Percentiles rank a stretch among this genome's conserved stretches.
Conservation (phyloP, 2,329 filamentous ascomycete species). For the Exophiala mesophila region DNA sequence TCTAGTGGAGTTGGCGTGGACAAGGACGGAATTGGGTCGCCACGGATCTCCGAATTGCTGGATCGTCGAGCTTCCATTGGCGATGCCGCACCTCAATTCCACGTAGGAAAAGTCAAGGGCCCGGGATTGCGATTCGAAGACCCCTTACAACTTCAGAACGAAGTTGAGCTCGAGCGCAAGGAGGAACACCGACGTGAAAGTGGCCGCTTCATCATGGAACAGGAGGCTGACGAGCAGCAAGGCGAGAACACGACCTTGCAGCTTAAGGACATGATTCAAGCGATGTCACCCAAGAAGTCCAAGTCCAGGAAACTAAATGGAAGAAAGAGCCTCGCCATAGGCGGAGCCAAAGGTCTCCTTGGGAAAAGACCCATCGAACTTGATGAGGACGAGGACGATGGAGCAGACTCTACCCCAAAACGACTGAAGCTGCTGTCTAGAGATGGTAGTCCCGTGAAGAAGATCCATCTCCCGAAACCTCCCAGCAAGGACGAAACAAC, state of each 20-base stretch:
- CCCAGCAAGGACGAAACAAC: slow-evolving; percentile 62
- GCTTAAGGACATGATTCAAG: slow-evolving; percentile 71
- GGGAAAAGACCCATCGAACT: slow-evolving; percentile 70
- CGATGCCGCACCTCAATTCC: slow-evolving; percentile 60
- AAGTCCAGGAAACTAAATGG: slow-evolving; percentile 52
- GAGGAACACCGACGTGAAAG: slow-evolving; percentile 60
- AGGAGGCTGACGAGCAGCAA: slow-evolving; percentile 46
- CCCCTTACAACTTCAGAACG: slow-evolving; percentile 57
- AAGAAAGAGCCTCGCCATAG: slow-evolving; percentile 72
- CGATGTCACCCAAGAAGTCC: slow-evolving; percentile 65
- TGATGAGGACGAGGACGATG: slow-evolving; percentile 58
- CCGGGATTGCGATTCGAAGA: slow-evolving; percentile 60
- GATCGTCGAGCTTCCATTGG: slow-evolving; percentile 68
- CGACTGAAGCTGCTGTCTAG: slow-evolving; percentile 58
- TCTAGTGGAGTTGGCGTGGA: slow-evolving; percentile 67
- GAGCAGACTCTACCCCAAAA: slow-evolving; percentile 55
- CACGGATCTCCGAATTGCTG: slow-evolving; percentile 65
- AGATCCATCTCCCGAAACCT: slow-evolving; percentile 63
- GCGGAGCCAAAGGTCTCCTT: slow-evolving; percentile 66
- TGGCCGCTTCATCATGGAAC: slow-evolving; percentile 51
- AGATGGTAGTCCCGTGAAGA: slow-evolving; percentile 72
- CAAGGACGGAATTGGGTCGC: slow-evolving; percentile 67
- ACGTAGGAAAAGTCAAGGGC: slow-evolving; percentile 45
- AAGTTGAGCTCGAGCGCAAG: slow-evolving; percentile 58
- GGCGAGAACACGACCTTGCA: slow-evolving; percentile 62